Evolutionary conservation across 495 filamentous ascomycete genomes (phyloP).

Genomic region (Xylaria sp.): DNA sequence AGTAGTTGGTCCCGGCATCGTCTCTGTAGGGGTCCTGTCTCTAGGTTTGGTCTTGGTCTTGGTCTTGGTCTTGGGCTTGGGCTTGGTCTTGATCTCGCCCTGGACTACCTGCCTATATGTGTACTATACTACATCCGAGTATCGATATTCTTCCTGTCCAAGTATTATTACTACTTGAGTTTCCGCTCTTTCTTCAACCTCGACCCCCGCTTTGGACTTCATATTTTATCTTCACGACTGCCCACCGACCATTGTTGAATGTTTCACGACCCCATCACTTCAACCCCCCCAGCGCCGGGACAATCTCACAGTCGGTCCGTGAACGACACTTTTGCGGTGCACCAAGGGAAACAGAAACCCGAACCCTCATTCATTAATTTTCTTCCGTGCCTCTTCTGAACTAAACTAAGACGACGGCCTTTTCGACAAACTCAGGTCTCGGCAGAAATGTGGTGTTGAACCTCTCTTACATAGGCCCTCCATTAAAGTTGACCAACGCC

Average conservation of each 20-base stretch:
- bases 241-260: slow-evolving; percentile 11
- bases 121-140: slow-evolving; percentile 19
- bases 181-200: slow-evolving; percentile 20
- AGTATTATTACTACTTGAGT: slow-evolving; percentile 13
- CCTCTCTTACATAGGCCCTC: background rate
- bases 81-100: slow-evolving; percentile 12
- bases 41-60: background rate
- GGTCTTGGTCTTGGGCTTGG: background rate
- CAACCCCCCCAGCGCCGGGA: background rate
- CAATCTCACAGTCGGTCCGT: background rate
- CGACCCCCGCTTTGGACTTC: slow-evolving; percentile 19
- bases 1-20: slow-evolving; percentile 10
- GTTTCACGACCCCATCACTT: slow-evolving; percentile 19
- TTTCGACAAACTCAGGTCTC: background rate
- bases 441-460: slow-evolving; percentile 1
- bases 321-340: background rate
- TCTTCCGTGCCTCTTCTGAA: background rate
- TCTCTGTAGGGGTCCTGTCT: slow-evolving; percentile 20
- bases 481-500: background rate
- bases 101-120: slow-evolving; percentile 17
- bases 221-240: slow-evolving; percentile 13
- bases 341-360: background rate
- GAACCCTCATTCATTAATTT: background rate
- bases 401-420: background rate
- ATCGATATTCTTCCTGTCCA: slow-evolving; percentile 21